Percentiles rank a stretch among this genome's conserved stretches.
Evolutionary conservation across 2,329 filamentous ascomycete genomes (phyloP).

Genomic region (Ilyonectria sp.): DNA sequence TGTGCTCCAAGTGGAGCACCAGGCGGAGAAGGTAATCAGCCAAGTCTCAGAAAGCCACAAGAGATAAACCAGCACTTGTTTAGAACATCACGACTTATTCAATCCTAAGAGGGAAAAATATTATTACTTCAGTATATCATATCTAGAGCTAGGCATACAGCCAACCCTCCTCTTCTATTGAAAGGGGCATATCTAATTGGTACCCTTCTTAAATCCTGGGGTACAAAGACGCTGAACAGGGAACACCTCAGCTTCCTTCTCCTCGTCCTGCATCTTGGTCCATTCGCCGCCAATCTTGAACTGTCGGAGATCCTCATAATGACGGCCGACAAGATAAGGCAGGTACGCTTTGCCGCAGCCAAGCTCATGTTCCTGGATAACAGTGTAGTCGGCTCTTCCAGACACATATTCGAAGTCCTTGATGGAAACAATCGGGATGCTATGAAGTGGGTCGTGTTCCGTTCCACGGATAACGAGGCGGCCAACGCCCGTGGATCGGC

Average conservation of each 20-base stretch:
- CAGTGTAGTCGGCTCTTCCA: conserved; percentile 13
- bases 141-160: no score
- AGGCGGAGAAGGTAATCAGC: no score
- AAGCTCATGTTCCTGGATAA: conserved; percentile 4
- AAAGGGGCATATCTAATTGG: neutral
- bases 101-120: no score
- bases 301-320: conserved; percentile 6
- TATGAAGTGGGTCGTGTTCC: conserved; percentile 12
- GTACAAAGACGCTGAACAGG: neutral
- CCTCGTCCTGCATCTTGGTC: neutral
- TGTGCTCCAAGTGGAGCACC: no score
- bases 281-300: conserved; percentile 3
- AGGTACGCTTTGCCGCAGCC: neutral
- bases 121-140: no score
- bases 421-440: conserved; percentile 11
- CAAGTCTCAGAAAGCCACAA: no score
- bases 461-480: conserved; percentile 10
- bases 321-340: conserved; percentile 9
- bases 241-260: neutral
- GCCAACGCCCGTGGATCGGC: neutral
- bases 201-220: neutral
- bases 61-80: no score
- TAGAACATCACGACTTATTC: no score
- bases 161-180: no score
- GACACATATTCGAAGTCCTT: conserved; percentile 15